These are phyloP conservation scores for Talaromyces marneffei DNA, from an alignment of 2,329 filamentous ascomycete species.

Conservation along the genomic window DNA sequence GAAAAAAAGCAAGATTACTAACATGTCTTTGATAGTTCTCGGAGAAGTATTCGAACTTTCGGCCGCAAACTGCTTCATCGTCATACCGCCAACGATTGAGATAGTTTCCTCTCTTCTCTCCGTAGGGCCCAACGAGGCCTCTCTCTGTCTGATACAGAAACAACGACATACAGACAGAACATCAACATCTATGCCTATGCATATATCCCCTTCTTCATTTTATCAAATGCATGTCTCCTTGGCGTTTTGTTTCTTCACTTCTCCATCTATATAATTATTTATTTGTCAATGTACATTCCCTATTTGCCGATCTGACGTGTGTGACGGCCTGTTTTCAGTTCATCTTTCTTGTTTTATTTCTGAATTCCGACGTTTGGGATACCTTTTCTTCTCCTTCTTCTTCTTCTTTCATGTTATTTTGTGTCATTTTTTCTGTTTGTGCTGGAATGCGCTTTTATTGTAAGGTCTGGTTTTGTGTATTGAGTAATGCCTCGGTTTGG, in stretches of 20 bases:
- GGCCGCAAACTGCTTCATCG: slow-evolving; percentile 31
- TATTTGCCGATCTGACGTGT: too few species aligned
- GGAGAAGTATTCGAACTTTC: slow-evolving; percentile 31
- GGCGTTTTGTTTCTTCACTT: background rate
- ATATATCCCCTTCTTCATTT: background rate
- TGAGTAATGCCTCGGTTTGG: background rate
- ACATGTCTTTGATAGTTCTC: slow-evolving; percentile 19
- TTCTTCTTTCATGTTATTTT: background rate
- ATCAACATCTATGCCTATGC: background rate
- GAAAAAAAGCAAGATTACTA: background rate
- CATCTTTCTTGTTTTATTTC: background rate
- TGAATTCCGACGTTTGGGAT: background rate
- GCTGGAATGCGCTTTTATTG: background rate
- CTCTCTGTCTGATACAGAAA: too few species aligned
- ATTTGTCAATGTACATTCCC: background rate
- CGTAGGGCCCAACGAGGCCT: background rate
- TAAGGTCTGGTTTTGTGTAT: too few species aligned
- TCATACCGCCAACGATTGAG: slow-evolving; percentile 5
- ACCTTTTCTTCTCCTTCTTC: background rate
- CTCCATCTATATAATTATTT: background rate
- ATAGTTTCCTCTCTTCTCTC: background rate
- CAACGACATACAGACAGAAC: background rate
- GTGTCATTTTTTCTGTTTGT: background rate
- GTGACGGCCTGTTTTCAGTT: background rate
- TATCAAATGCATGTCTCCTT: background rate